Percentiles rank a stretch among this genome's conserved stretches.
These are phyloP conservation scores for Poronia punctata DNA, from an alignment of 495 filamentous ascomycete species.

Conservation along the genomic window DNA sequence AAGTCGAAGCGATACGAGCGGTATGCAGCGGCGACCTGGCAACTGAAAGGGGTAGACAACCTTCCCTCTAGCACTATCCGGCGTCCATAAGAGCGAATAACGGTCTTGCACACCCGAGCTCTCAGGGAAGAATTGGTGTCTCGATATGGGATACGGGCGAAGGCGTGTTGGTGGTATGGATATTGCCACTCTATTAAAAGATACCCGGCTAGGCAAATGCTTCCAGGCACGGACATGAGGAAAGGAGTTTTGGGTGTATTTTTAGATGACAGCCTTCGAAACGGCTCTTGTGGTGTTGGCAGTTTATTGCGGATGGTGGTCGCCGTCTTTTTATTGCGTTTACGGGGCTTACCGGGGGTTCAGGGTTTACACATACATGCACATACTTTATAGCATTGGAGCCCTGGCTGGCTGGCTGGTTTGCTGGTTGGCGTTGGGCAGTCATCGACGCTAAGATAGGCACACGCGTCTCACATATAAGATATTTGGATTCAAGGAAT, in stretches of 20 bases:
- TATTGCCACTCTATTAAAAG: too few relatives aligned
- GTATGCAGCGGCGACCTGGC: slow-evolving; percentile 6
- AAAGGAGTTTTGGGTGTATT: slow-evolving; percentile 4
- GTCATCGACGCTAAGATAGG: too few relatives aligned
- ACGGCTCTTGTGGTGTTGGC: too few relatives aligned
- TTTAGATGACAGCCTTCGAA: slow-evolving; percentile 1
- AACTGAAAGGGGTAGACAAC: background rate
- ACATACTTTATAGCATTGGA: slow-evolving; percentile 1
- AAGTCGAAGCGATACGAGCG: slow-evolving; percentile 30
- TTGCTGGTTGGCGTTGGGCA: too few relatives aligned
- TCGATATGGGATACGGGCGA: background rate
- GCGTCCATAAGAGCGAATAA: slow-evolving; percentile 8
- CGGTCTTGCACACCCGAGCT: slow-evolving; percentile 1
- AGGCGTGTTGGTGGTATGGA: too few relatives aligned
- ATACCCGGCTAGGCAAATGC: background rate
- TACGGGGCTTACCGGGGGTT: background rate
- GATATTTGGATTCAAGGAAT: too few relatives aligned
- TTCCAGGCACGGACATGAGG: slow-evolving; percentile 10
- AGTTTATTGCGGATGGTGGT: too few relatives aligned
- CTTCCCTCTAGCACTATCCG: background rate
- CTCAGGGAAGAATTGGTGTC: background rate
- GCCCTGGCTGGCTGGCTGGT: slow-evolving; percentile 1
- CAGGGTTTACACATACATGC: background rate
- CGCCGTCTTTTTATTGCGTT: too few relatives aligned
- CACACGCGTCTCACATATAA: too few relatives aligned